Evolutionary conservation across 2,329 filamentous ascomycete species (phyloP).

Genomic region (Cladophialophora exuberans): DNA sequence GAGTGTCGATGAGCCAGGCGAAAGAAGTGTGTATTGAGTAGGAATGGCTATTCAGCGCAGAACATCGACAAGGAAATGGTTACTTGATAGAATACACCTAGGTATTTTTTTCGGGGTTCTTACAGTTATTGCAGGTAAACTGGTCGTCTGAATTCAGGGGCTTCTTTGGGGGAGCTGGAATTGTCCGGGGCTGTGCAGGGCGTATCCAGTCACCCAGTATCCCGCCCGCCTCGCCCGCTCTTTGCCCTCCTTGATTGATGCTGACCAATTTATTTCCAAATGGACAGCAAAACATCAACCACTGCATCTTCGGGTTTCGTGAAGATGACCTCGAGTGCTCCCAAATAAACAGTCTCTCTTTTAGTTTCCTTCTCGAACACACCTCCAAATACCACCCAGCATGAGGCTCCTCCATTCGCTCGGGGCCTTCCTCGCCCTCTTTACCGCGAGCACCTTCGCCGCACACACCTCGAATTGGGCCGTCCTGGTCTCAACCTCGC

Average conservation of each 20-base stretch:
- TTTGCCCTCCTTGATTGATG: not conserved
- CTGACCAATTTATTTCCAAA: constrained; percentile 10
- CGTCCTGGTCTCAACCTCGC: constrained; percentile 95
- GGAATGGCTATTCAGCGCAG: no score
- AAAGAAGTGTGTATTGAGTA: no score
- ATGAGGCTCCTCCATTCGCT: constrained; percentile 17
- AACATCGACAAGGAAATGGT: no score
- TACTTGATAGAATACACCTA: no score
- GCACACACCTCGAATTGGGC: constrained; percentile 97
- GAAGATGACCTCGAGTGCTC: not conserved
- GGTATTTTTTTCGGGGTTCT: no score
- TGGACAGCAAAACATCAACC: no score
- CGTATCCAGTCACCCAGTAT: no score
- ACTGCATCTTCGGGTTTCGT: not conserved
- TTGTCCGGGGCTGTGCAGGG: no score
- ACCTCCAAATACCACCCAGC: not conserved
- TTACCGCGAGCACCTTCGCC: constrained; percentile 16
- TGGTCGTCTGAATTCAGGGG: no score
- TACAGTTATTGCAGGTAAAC: no score
- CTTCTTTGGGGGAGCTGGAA: no score
- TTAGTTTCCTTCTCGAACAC: not conserved
- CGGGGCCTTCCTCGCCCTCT: constrained; percentile 21
- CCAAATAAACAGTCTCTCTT: not conserved
- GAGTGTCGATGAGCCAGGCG: no score
- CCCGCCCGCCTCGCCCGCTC: not conserved